Conservation (phyloP, 1,284 basidiomycete species). For the Moesziomyces sp. region DNA sequence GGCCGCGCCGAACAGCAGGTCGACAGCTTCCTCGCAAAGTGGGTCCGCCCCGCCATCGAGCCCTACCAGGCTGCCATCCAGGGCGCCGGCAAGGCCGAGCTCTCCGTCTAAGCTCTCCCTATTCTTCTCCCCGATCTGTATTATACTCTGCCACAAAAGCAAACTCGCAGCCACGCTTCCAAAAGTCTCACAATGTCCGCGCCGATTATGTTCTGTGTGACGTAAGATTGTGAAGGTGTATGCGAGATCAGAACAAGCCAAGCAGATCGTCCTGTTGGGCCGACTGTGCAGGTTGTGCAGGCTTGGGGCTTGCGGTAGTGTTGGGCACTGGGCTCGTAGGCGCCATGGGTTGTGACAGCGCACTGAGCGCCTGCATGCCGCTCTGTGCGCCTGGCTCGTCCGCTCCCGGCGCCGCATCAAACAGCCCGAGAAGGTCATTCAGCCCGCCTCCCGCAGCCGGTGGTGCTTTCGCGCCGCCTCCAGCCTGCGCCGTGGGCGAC, state of each 20-base stretch:
- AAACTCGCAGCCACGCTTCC: neutral
- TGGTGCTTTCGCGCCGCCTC: constrained; percentile 4
- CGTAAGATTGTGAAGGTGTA: neutral
- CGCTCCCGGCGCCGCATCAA: constrained; percentile 56
- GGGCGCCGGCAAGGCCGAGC: constrained; percentile 73
- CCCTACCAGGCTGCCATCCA: constrained; percentile 75
- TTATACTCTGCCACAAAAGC: constrained; percentile 4
- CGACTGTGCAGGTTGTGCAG: constrained; percentile 8
- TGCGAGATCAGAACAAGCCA: constrained; percentile 38
- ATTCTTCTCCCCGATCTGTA: constrained; percentile 2
- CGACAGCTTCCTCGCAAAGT: constrained; percentile 79
- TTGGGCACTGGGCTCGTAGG: neutral
- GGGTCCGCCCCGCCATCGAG: constrained; percentile 86
- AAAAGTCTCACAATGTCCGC: neutral
- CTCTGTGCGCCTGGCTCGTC: constrained; percentile 51
- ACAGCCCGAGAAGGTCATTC: constrained; percentile 60
- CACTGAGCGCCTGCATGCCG: constrained; percentile 50
- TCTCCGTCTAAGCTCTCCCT: constrained; percentile 59
- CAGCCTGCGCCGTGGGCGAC: constrained; percentile 6
- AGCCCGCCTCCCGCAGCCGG: constrained; percentile 29
- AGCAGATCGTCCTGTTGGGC: constrained; percentile 40
- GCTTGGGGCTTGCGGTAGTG: constrained; percentile 4
- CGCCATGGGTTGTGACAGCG: constrained; percentile 17
- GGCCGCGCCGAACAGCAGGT: constrained; percentile 65
- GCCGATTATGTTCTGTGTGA: neutral